Base-by-base conservation (phyloP, 306 rosid genomes). In the Canavalia gladiata region DNA sequence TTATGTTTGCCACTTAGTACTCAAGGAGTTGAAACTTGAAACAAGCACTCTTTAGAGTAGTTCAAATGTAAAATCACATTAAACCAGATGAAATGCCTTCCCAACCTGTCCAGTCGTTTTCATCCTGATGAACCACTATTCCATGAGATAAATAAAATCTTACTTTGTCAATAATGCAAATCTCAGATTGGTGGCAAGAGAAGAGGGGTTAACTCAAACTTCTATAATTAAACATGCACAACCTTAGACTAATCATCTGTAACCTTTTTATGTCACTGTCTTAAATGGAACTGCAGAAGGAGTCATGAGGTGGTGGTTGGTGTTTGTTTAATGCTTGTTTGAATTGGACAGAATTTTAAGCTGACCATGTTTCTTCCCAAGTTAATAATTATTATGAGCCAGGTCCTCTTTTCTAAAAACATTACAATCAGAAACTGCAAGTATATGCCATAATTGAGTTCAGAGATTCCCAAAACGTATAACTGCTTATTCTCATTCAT, bases 331-430 rank as follows among this genome's bases (percentile, higher is more conserved):
- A 79, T 84, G 85, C 87, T 12, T 51, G 12, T 51, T 68, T 86
- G 74, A 73, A 86, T 70, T 72, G 31, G 68, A 68, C 75, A 68
- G 70, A 42, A 47, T 82, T 63, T 78, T 57, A 74, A 65, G 73
- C 80, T 79, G 69, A 52, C 79, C 78, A 59, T 33, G 3, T 46
- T 64, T 79, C 46, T 67, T 85, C 67, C 68, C 70, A 47, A n/a
- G 33, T 12, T 56, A 39, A 58, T 79, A 50, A 28, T 56, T 47
- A 70, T 50, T 62, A 83, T 49, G 77, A 80, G 10, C 7, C 84
- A 49, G 68, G 88, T 85, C 81, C 87, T 85, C 49, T 77, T 90
- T 85, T 74, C 94, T 83, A 82, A 6, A 90, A 82, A 82, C 82
- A 88, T 68, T 66, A 77, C 77, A 75, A 84, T 84, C 84, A 82